These are phyloP conservation scores for Fusarium burgessii DNA, from an alignment of 2,329 filamentous ascomycete species.

Conservation along the genomic window DNA sequence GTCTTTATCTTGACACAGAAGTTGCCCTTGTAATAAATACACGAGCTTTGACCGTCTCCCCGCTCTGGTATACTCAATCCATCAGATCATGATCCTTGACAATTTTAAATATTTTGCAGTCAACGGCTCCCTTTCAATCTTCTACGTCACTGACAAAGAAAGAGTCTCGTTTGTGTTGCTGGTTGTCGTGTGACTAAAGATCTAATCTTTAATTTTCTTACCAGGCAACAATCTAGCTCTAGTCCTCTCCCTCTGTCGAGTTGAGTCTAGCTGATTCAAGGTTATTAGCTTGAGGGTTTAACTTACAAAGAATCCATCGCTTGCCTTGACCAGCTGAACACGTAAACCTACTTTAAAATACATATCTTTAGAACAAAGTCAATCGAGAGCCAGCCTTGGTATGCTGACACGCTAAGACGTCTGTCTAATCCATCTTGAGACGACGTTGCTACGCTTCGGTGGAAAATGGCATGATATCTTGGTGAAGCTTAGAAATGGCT, in stretches of 20 bases:
- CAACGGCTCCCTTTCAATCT: conserved; percentile 14
- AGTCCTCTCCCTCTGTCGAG: neutral
- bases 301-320: neutral
- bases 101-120: conserved; percentile 29
- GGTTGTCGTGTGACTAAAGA: conserved; percentile 20
- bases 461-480: conserved; percentile 26
- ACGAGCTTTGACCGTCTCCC: conserved; percentile 19
- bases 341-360: conserved; percentile 4
- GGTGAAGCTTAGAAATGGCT: neutral
- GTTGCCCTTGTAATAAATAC: conserved; percentile 16
- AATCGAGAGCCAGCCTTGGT: conserved; percentile 4
- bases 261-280: conserved; percentile 10
- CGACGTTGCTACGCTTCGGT: conserved; percentile 5
- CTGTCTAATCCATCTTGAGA: conserved; percentile 24
- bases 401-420: conserved; percentile 14
- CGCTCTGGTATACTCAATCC: conserved; percentile 15
- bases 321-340: conserved; percentile 21
- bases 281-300: conserved; percentile 6
- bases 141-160: conserved; percentile 22
- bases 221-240: conserved; percentile 17
- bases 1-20: conserved; percentile 20
- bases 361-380: conserved; percentile 3
- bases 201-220: conserved; percentile 15
- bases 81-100: conserved; percentile 40
- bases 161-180: neutral